Percentiles rank a stretch among this genome's conserved stretches.
phyloP scores from a whole-genome alignment of 176 grass and related monocot species.

The Zizania latifolia region DNA sequence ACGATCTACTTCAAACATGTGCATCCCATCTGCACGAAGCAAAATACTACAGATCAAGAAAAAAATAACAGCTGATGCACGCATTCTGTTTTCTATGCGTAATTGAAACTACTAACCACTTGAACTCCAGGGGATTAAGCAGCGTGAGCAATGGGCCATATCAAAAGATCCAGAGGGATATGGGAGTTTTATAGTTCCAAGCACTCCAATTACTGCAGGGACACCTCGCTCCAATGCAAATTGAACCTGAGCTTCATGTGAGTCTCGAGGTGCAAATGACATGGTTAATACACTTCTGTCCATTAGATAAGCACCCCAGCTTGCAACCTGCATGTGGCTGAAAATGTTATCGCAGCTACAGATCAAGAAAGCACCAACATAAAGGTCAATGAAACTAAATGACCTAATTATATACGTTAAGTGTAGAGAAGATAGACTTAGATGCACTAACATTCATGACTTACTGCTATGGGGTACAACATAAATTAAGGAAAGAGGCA shows the following conservation, averaged over 20 bases:
- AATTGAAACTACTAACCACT: constrained; percentile 51
- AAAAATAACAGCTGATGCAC: neutral
- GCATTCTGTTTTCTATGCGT: neutral
- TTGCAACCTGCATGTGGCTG: constrained; percentile 46
- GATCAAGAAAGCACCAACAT: constrained; percentile 8
- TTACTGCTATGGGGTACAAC: constrained; percentile 27
- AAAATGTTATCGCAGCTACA: constrained; percentile 23
- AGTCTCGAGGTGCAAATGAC: constrained; percentile 80
- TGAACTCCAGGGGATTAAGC: constrained; percentile 66
- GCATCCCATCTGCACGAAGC: constrained; percentile 62
- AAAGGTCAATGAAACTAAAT: constrained; percentile 8
- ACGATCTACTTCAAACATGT: constrained; percentile 87
- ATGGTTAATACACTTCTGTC: constrained; percentile 77
- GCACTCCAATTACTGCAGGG: constrained; percentile 73
- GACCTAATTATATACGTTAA: neutral
- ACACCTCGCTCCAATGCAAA: constrained; percentile 82
- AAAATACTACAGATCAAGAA: constrained; percentile 4
- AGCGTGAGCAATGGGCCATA: constrained; percentile 79
- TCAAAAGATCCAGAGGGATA: constrained; percentile 73
- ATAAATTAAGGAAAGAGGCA: constrained; percentile 12
- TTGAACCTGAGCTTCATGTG: constrained; percentile 63
- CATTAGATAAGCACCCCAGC: constrained; percentile 75
- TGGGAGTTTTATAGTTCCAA: constrained; percentile 78
- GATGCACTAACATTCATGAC: constrained; percentile 1
- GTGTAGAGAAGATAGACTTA: neutral